Evolutionary conservation across 2,329 filamentous ascomycete genomes (phyloP), one percentile per base, ranked within the genome.

Genomic region (Alternaria sp.): DNA sequence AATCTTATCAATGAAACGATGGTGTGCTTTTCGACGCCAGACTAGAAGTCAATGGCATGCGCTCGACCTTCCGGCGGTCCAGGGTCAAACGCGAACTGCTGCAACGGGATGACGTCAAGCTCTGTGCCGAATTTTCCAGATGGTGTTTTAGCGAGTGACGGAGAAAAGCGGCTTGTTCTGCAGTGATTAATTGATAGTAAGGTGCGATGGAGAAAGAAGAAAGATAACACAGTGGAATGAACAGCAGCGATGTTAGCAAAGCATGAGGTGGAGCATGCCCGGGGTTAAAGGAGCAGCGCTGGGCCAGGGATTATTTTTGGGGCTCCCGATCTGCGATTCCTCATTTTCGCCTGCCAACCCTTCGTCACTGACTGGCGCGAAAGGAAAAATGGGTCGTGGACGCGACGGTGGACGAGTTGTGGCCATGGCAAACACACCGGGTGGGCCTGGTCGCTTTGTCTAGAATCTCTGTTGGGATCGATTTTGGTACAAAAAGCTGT

Each of bases 241-340:
- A 45, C 30, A 43, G 52, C 38, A 44, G 45, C 45, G 30, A 51
- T 56, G 57, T 60, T 60, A 60, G 52, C 53, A 57, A 59, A 59
- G 54, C 55, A 51, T 56, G 30, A 56, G 52, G 60, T 62, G 56
- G 62, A 61, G 46, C 49, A 25, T 14, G 54, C 48, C 59, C 44
- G 61, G 67, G 54, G 60, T 63, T 64, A 68, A 59, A 64, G 58
- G 58, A 65, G 63, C 49, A 48, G 44, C 32, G 51, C 32, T 46
- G 54, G 32, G 55, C 50, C 54, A 57, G 54, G 59, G 59, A 63
- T 54, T 64, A 67, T 64, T 57, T 69, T 67, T 66, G 60, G 66
- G 59, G 62, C 59, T 54, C 57, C 49, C 67, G 69, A 71, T 68
- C 67, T 63, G 40, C 60, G 60, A 66, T 67, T 58, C 50, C 62